A percentile compares a stretch with the other conserved stretches of the same genome.
These are phyloP conservation scores for Ustilago cynodontis DNA, from an alignment of 1,284 basidiomycete species.

Conservation along the genomic window DNA sequence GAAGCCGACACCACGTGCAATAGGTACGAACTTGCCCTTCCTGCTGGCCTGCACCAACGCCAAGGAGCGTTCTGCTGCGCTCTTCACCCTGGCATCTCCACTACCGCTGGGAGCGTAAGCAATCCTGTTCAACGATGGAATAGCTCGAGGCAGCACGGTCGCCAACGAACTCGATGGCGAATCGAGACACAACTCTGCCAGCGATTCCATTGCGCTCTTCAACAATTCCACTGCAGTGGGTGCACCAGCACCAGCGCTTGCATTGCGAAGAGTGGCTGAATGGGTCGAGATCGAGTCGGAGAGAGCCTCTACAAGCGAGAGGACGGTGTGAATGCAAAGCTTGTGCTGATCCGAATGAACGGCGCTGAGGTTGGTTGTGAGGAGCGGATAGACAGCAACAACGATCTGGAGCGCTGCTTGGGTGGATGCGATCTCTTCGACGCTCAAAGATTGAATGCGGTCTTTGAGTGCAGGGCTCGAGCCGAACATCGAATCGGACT, in stretches of 20 bases:
- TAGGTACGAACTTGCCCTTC: constrained; percentile 42
- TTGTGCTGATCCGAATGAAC: constrained; percentile 48
- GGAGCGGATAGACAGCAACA: constrained; percentile 34
- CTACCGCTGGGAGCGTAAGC: constrained; percentile 26
- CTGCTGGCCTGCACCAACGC: constrained; percentile 23
- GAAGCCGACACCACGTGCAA: constrained; percentile 45
- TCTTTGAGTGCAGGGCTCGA: constrained; percentile 35
- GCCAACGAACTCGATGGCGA: constrained; percentile 37
- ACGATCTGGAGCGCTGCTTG: constrained; percentile 37
- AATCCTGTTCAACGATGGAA: constrained; percentile 25
- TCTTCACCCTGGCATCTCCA: constrained; percentile 12
- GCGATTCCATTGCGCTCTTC: constrained; percentile 9
- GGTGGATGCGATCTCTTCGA: constrained; percentile 31
- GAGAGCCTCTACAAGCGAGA: constrained; percentile 50
- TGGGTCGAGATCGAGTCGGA: constrained; percentile 29
- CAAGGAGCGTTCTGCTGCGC: constrained; percentile 23
- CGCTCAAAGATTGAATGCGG: constrained; percentile 27
- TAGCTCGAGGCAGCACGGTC: constrained; percentile 28
- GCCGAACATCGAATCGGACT: constrained; percentile 53
- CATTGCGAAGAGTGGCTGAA: constrained; percentile 18
- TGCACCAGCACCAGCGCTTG: constrained; percentile 16
- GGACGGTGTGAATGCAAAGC: constrained; percentile 25
- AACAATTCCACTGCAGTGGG: constrained; percentile 18
- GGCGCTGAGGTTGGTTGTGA: constrained; percentile 35
- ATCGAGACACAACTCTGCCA: constrained; percentile 31